These are phyloP conservation scores for Cladosporium sp. DNA, from an alignment of 2,329 filamentous ascomycete genomes.

Conservation along the genomic window DNA sequence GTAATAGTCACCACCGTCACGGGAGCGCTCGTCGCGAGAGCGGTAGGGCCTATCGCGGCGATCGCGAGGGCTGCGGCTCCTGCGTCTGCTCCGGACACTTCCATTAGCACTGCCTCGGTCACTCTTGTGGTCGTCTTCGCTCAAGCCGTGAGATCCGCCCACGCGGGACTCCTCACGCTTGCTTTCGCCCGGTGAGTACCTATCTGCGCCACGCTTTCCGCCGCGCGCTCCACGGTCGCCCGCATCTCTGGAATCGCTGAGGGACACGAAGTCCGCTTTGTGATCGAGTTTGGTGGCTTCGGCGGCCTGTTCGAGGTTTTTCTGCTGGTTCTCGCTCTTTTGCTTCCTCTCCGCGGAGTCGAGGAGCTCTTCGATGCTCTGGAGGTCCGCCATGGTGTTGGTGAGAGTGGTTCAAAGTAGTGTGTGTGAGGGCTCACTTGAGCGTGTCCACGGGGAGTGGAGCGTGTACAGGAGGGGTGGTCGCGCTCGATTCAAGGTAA, in stretches of 20 bases:
- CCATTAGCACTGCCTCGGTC: conserved; percentile 32
- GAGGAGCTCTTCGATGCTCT: conserved; percentile 73
- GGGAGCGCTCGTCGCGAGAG: conserved; percentile 25
- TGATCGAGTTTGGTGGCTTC: conserved; percentile 1
- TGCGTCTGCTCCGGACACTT: conserved; percentile 26
- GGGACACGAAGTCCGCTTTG: conserved; percentile 7
- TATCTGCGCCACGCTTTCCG: conserved; percentile 11
- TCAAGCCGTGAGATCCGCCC: conserved; percentile 48
- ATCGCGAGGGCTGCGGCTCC: conserved; percentile 20
- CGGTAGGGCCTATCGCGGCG: conserved; percentile 20
- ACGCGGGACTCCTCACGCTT: conserved; percentile 24
- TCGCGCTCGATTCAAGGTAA: not conserved
- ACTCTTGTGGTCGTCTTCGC: conserved; percentile 19
- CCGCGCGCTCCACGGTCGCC: not conserved
- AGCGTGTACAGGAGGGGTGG: not conserved
- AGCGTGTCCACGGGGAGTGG: conserved; percentile 2
- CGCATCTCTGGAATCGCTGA: not conserved
- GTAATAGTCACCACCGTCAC: conserved; percentile 17
- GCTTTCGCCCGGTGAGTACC: conserved; percentile 54
- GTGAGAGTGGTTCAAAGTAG: conserved; percentile 4
- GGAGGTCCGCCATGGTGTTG: conserved; percentile 15
- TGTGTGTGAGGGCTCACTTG: conserved; percentile 9
- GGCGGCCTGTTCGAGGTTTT: not conserved
- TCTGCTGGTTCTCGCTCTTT: conserved; percentile 10
- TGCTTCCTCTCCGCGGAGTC: conserved; percentile 49